Base-by-base conservation (phyloP, 495 filamentous ascomycete species). In the Massariosphaeria phaeospora region DNA sequence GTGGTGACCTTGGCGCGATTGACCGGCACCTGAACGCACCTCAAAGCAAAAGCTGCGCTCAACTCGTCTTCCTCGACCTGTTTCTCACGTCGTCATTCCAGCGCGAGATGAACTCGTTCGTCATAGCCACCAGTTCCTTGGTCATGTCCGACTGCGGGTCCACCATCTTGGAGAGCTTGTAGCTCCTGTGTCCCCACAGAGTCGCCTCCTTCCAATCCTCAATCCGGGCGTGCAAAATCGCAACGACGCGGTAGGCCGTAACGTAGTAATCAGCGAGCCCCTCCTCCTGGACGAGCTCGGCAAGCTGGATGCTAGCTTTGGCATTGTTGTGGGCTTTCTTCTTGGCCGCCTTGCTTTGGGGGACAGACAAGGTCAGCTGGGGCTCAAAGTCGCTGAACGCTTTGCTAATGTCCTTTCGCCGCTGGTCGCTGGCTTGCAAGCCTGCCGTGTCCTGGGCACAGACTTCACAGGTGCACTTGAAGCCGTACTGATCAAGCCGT, bases 251-350 rank as follows among this genome's bases (percentile, higher is more conserved):
- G 34, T 61, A 61, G 0, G 40, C 46, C 24, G 48, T 45, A 5
- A 52, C 52, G 31, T 51, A 61, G 25, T 61, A 61, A 21, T 61
- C 58, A 8, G 47, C 48, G 24, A 61, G 52, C 11, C 15, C 38
- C 21, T 61, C 58, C 25, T 51, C 58, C 35, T 61, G 52, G 20
- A 61, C 52, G 10, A 52, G 18, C 1, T 52, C 25, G 1, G 30
- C 45, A 11, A 61, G 40, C 25, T 46, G 13, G 18, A 47, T 2
- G 23, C 52, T 52, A 11, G 36, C 33, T 4, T 56, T 26, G 11
- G 52, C 46, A 8, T 41, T 26, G 17, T 33, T 27, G 24, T 33
- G 39, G 12, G 46, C 38, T 38, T 46, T 50, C 52, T 42, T 61
- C 18, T 34, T 44, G 15, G 21, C 52, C 15, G 31, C 15, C 24